Base-by-base conservation (phyloP, 768 basidiomycete genomes). In the Suillus plorans region DNA sequence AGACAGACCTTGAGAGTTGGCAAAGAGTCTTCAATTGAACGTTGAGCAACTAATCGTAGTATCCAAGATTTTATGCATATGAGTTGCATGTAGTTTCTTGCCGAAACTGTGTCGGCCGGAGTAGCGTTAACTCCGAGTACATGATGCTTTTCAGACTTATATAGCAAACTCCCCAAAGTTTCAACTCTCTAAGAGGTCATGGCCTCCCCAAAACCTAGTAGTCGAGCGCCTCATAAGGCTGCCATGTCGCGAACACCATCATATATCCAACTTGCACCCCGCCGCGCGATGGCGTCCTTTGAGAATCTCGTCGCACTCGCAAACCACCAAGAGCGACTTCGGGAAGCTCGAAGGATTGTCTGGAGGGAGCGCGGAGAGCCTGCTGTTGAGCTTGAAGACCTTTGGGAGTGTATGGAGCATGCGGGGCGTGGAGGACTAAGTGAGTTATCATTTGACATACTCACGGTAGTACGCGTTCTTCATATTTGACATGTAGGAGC, bases 281-380 rank as follows among this genome's bases (percentile, higher is more conserved):
- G 71, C 16, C 77, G 80, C 42, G 85, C 89, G 4, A 86, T 90
- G 79, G 82, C 85, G 10, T 93, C 91, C 0, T 94, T 94, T 69
- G 92, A 94, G 73, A 92, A 91, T 71, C 80, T 95, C 9, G 89
- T 93, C 25, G 90, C 90, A 16, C 82, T 95, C 63, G 94, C 93
- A 5, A 93, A 94, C 76, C 87, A 91, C 75, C 89, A 92, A 73
- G 91, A 94, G 66, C 81, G 85, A 2, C 79, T 94, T 39, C 83
- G 78, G 66, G 87, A 87, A 63, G 91, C 92, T 0, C 82, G 90
- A 62, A 91, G 86, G 74, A 89, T 94, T 76, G 86, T 95, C 4
- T 92, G 92, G 91, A 81, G 91, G 14, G 89, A 93, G 70, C 80
- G 84, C 66, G 92, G 93, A 4, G 87, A 94, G 74, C 89, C 87